phyloP scores from a whole-genome alignment of 257 asterid species.

The Coffea canephora region DNA sequence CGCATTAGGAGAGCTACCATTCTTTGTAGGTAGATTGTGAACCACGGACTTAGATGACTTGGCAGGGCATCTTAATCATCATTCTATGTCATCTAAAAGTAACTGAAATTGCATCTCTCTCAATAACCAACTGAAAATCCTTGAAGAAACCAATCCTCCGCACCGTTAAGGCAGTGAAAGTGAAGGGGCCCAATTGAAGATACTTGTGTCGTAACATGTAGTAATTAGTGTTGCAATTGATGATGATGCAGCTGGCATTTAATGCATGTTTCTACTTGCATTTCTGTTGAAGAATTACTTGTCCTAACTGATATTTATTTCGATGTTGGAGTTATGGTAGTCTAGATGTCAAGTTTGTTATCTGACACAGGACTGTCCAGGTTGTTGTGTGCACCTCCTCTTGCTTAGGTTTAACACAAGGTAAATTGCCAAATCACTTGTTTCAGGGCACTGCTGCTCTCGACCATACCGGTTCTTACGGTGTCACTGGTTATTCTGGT shows the following conservation, averaged over 20 bases:
- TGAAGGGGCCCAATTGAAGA: background rate
- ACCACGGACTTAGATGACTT: too few relatives aligned
- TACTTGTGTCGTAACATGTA: too few relatives aligned
- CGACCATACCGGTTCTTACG: slow-evolving; percentile 69
- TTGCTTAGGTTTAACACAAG: background rate
- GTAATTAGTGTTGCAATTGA: background rate
- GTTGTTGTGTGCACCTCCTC: background rate
- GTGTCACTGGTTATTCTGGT: slow-evolving; percentile 60
- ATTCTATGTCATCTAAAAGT: background rate
- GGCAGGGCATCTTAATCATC: too few relatives aligned
- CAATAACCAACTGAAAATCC: background rate
- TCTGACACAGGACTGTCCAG: background rate
- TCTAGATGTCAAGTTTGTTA: background rate
- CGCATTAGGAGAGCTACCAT: too few relatives aligned
- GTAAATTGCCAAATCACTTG: background rate
- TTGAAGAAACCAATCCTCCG: background rate
- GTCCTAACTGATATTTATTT: background rate
- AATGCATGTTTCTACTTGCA: background rate
- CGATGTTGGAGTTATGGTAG: background rate
- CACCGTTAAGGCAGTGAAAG: background rate
- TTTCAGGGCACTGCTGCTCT: slow-evolving; percentile 72
- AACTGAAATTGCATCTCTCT: background rate
- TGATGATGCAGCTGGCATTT: background rate
- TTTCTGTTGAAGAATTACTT: background rate
- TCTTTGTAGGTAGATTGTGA: too few relatives aligned